Percentiles rank a stretch among this genome's conserved stretches.
Evolutionary conservation across 345 rosid genomes (phyloP).

Genomic region (Rhodamnia rubescens): DNA sequence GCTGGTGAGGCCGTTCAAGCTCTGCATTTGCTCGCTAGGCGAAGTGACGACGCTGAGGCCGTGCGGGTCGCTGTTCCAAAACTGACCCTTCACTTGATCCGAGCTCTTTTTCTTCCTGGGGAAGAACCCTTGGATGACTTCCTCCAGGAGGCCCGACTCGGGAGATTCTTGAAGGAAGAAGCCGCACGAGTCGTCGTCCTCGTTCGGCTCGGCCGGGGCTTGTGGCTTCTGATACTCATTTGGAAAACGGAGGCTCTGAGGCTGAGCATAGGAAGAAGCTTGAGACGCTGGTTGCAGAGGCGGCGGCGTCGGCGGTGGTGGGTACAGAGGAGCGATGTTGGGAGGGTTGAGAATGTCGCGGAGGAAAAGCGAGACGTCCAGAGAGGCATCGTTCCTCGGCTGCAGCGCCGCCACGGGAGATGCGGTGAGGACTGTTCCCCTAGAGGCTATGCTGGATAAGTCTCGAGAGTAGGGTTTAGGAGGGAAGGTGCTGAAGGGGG

Average conservation of each 20-base stretch:
- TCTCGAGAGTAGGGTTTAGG: not conserved
- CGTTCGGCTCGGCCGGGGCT: not conserved
- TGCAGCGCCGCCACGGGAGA: not conserved
- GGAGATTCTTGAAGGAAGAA: not conserved
- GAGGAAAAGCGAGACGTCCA: slow-evolving; percentile 33
- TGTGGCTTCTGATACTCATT: not conserved
- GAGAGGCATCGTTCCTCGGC: slow-evolving; percentile 4
- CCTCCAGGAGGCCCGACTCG: slow-evolving; percentile 67
- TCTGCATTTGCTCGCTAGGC: not conserved
- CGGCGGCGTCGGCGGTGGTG: not conserved
- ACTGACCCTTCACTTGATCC: not conserved
- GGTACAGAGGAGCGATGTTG: not conserved
- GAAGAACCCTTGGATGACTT: slow-evolving; percentile 65
- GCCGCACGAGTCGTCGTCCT: not conserved
- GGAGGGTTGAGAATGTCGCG: slow-evolving; percentile 29
- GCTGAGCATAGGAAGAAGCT: not conserved
- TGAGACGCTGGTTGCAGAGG: not conserved
- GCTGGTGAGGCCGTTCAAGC: not conserved
- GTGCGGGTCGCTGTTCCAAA: not conserved
- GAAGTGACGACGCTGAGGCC: not conserved
- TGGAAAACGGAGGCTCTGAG: not conserved
- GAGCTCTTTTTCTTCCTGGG: slow-evolving; percentile 19
- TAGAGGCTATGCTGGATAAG: slow-evolving; percentile 10
- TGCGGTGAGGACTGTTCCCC: not conserved
- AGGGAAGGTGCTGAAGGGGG: slow-evolving; percentile 6